A percentile compares a stretch with the other conserved stretches of the same genome.
These are phyloP conservation scores for Cercospora zeae-maydis DNA, from an alignment of 2,329 filamentous ascomycete genomes.

Conservation along the genomic window DNA sequence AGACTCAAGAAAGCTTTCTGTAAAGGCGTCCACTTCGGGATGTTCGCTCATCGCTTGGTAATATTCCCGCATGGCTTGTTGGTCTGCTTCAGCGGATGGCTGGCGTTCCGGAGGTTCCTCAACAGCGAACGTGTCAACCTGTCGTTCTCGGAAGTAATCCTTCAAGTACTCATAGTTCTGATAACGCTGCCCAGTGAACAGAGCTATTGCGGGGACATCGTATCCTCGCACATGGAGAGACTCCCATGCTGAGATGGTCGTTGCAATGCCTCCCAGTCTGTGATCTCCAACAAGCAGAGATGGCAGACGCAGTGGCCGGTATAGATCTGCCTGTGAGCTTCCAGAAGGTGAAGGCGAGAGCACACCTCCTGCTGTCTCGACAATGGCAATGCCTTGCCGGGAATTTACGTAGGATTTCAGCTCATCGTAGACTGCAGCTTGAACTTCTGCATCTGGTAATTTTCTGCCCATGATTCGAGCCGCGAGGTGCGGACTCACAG, in stretches of 20 bases:
- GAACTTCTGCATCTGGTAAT: constrained; percentile 35
- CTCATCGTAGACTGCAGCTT: constrained; percentile 43
- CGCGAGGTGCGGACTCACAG: constrained; percentile 75
- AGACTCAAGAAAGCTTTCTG: constrained; percentile 51
- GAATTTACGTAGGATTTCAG: constrained; percentile 41
- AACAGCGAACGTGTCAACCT: constrained; percentile 56
- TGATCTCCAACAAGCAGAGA: constrained; percentile 72
- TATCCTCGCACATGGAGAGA: constrained; percentile 75
- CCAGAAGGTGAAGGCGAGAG: constrained; percentile 75
- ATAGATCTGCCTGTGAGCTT: constrained; percentile 72
- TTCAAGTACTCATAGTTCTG: constrained; percentile 65
- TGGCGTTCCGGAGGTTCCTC: constrained; percentile 56
- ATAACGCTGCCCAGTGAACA: constrained; percentile 66
- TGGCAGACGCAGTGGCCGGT: constrained; percentile 68
- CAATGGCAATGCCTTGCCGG: constrained; percentile 58
- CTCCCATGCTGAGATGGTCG: constrained; percentile 76
- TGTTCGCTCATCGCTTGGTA: constrained; percentile 52
- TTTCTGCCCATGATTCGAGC: constrained; percentile 43
- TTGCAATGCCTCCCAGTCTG: constrained; percentile 73
- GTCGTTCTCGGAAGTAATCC: constrained; percentile 62
- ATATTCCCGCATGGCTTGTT: constrained; percentile 59
- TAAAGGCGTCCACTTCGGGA: constrained; percentile 43
- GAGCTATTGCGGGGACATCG: constrained; percentile 65
- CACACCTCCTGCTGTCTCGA: constrained; percentile 80
- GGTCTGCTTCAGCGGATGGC: constrained; percentile 47